Percentiles rank a stretch among this genome's conserved stretches.
Evolutionary conservation across 306 rosid genomes (phyloP).

Genomic region (Lathyrus aphaca): DNA sequence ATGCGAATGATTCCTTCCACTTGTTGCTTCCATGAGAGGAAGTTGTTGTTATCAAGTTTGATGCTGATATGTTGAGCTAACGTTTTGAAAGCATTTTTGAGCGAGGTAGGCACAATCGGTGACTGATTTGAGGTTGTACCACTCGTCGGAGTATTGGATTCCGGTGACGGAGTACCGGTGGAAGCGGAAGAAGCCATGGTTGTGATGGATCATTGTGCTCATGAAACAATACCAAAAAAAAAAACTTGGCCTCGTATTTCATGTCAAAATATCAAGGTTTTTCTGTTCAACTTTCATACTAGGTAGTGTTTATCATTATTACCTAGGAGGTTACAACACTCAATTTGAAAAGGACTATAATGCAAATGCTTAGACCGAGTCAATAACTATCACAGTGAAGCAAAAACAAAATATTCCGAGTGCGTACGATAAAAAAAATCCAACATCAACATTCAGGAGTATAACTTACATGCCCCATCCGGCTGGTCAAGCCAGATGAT

Average conservation of each 20-base stretch:
- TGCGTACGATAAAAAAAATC: background rate
- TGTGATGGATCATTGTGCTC: background rate
- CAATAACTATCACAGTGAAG: background rate
- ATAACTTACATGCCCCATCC: constrained; percentile 74
- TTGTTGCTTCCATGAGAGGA: too few relatives aligned
- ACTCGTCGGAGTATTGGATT: too few relatives aligned
- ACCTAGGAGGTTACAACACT: background rate
- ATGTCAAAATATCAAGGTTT: background rate
- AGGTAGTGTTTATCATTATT: background rate
- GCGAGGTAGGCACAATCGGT: too few relatives aligned
- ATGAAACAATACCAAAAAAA: background rate
- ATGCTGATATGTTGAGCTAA: too few relatives aligned
- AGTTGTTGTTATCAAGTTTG: too few relatives aligned
- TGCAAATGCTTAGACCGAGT: constrained; percentile 1
- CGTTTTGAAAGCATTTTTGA: too few relatives aligned
- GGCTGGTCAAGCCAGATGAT: constrained; percentile 71
- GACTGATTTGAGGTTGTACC: too few relatives aligned
- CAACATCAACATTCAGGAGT: constrained; percentile 13
- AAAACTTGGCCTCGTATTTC: background rate
- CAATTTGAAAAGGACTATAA: background rate
- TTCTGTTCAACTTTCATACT: background rate
- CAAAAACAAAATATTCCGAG: constrained; percentile 14
- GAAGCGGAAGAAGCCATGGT: too few relatives aligned
- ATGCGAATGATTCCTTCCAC: too few relatives aligned
- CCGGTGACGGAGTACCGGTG: too few relatives aligned